phyloP scores from a whole-genome alignment of 371 early-diverging fungal species.

The Apophysomyces trapeziformis region DNA sequence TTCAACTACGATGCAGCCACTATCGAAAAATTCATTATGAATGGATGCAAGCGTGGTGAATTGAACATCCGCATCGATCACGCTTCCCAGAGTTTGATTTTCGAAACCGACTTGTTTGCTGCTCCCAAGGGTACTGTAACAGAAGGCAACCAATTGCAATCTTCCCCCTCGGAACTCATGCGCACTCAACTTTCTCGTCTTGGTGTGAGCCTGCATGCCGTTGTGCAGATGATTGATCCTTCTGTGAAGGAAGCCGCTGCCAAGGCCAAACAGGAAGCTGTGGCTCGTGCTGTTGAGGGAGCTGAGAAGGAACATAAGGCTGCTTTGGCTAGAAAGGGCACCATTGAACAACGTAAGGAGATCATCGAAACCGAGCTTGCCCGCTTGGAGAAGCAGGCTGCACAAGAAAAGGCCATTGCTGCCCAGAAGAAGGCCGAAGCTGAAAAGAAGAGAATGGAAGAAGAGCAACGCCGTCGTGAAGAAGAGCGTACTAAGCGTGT shows the following conservation, averaged over 20 bases:
- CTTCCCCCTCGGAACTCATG: constrained; percentile 87
- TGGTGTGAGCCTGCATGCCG: constrained; percentile 80
- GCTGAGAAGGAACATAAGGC: constrained; percentile 86
- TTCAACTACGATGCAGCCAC: constrained; percentile 84
- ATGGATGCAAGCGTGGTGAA: constrained; percentile 95
- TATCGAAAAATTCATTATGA: constrained; percentile 97
- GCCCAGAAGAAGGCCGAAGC: constrained; percentile 84
- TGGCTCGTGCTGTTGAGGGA: constrained; percentile 67
- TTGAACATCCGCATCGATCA: constrained; percentile 95
- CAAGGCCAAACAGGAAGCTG: constrained; percentile 65
- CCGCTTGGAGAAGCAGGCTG: constrained; percentile 81
- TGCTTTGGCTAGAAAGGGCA: constrained; percentile 76
- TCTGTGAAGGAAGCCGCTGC: constrained; percentile 65
- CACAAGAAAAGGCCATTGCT: constrained; percentile 73
- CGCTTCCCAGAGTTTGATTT: constrained; percentile 85
- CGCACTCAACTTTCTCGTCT: constrained; percentile 82
- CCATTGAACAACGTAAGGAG: constrained; percentile 94
- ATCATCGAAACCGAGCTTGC: constrained; percentile 79
- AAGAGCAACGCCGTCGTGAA: constrained; percentile 86
- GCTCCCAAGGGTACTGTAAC: constrained; percentile 73
- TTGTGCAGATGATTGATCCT: constrained; percentile 88
- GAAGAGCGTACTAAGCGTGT: constrained; percentile 79
- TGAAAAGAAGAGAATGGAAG: constrained; percentile 84
- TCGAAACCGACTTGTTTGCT: constrained; percentile 86
- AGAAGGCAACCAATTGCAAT: constrained; percentile 86